Evolutionary conservation across 2,329 filamentous ascomycete species (phyloP), one percentile per base, ranked within the genome.

Genomic region (Penicillium brasilianum): DNA sequence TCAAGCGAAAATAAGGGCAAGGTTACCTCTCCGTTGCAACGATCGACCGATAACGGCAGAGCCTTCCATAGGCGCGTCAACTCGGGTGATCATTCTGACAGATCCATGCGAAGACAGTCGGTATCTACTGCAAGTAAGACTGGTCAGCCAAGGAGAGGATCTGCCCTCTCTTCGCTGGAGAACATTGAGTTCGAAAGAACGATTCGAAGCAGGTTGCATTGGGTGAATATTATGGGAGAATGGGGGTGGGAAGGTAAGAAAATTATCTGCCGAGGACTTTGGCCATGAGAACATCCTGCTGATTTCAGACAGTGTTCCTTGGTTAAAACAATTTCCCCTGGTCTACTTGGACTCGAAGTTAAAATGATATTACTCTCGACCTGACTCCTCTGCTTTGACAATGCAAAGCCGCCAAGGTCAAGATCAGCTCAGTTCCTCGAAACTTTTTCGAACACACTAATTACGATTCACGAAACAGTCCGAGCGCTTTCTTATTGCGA

Each of bases 171-270:
- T 0, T 65, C 72, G 49, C 51, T 76, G 55, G 75, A 81, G 60
- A 77, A 80, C 44, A 79, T 86, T 62, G 84, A 88, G 61, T 79
- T 79, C 57, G 85, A 88, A 54, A 83, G 86, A 69, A 89, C 87
- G 3, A 86, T 90, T n/a, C 82, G 85, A 64, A 88, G 88, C 3
- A 80, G 80, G 49, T 75, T 89, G 69, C 88, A 91, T 74, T 91
- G 88, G 88, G 79, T 89, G 9, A 86, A 87, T 39, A 87, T 91
- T 44, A 90, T 90, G 88, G 84, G 84, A 63, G 88, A 90, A 66
- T 89, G 87, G 86, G 79, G 82, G n/a, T 91, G 88, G 88, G 88
- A 90, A 82, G 84, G 88, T 89, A 78, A 78, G 83, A 55, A 65
- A 51, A 8, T 30, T 18, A 28, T 11, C 6, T 3, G 36, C 25